Percentiles rank a stretch among this genome's conserved stretches.
phyloP scores from a whole-genome alignment of 2,329 filamentous ascomycete species.

The Fusarium dlaminii region DNA sequence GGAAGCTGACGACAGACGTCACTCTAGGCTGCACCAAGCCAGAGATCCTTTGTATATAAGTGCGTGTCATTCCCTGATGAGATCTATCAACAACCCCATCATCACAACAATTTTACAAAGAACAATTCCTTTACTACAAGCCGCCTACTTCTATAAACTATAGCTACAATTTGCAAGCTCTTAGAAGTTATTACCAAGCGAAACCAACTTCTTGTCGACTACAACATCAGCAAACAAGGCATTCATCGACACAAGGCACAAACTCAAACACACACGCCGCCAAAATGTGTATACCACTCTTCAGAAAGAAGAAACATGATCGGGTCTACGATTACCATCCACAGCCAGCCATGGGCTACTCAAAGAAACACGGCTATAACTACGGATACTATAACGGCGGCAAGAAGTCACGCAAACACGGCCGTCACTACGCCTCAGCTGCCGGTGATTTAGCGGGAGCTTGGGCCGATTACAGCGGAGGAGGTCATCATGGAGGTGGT shows the following conservation, averaged over 20 bases:
- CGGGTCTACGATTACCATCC: neutral
- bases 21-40: neutral
- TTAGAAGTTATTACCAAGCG: no score
- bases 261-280: neutral
- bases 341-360: neutral
- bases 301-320: neutral
- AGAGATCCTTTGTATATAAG: neutral
- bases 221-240: neutral
- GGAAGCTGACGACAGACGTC: neutral
- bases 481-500: neutral
- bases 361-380: neutral
- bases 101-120: neutral
- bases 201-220: neutral
- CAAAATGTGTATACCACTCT: neutral
- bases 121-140: neutral
- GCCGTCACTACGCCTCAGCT: neutral
- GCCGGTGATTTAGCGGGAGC: neutral
- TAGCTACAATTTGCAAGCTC: no score
- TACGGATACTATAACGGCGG: neutral
- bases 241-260: neutral
- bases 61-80: neutral
- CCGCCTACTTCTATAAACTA: neutral
- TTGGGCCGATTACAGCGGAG: neutral
- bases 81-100: neutral
- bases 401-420: neutral